Percentiles rank a stretch among this genome's conserved stretches.
These are phyloP conservation scores for Sporothrix humicola DNA, from an alignment of 2,329 filamentous ascomycete genomes.

Conservation along the genomic window DNA sequence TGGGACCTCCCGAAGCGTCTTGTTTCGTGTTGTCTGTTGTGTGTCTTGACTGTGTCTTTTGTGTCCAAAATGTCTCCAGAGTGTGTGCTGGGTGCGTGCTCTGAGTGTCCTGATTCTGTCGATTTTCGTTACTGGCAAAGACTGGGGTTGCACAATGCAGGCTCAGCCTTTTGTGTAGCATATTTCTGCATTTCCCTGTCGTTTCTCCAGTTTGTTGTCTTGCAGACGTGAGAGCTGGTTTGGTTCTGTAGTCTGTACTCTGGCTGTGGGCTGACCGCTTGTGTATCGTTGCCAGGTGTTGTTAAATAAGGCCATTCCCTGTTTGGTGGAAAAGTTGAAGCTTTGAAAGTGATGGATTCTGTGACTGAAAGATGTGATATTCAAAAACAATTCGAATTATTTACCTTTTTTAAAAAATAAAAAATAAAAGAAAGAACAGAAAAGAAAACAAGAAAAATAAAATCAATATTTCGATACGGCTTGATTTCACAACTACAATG, in stretches of 20 bases:
- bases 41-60: not conserved
- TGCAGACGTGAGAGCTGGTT: not conserved
- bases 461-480: not conserved
- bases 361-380: not conserved
- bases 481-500: not conserved
- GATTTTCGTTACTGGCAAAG: not conserved
- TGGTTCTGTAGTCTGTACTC: not conserved
- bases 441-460: not conserved
- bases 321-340: not conserved
- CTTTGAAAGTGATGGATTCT: not conserved
- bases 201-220: not conserved
- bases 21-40: conserved; percentile 22
- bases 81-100: no score
- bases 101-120: not conserved
- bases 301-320: conserved; percentile 3
- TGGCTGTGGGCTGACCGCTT: not conserved
- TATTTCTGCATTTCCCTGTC: not conserved
- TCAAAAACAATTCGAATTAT: not conserved
- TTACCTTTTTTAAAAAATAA: not conserved
- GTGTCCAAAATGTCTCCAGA: no score
- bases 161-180: conserved; percentile 24
- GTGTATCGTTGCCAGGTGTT: not conserved
- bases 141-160: conserved; percentile 20
- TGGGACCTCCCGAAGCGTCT: not conserved
- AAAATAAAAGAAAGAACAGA: not conserved